These are phyloP conservation scores for Exidia glandulosa DNA, from an alignment of 768 basidiomycete genomes.

Conservation along the genomic window DNA sequence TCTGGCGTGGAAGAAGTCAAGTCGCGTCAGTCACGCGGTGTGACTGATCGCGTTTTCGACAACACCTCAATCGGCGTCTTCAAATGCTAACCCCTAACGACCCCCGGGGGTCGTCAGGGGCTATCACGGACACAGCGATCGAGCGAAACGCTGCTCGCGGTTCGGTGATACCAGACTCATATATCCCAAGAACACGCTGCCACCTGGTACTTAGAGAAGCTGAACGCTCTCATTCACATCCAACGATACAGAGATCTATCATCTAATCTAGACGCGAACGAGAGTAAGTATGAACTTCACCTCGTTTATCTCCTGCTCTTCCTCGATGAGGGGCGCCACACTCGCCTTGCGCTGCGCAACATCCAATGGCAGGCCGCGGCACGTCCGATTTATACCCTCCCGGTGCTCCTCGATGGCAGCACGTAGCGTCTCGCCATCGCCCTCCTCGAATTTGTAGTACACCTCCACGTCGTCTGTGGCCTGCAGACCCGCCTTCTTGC, in stretches of 20 bases:
- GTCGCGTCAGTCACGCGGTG: too few species aligned
- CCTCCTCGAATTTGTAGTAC: constrained; percentile 71
- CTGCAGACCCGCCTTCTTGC: constrained; percentile 92
- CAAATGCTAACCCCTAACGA: too few species aligned
- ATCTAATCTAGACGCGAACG: constrained; percentile 33
- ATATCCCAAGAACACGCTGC: neutral
- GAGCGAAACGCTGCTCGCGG: too few species aligned
- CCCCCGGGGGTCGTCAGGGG: too few species aligned
- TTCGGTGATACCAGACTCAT: neutral
- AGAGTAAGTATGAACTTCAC: constrained; percentile 65
- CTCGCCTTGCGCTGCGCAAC: constrained; percentile 40
- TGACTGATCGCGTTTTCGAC: too few species aligned
- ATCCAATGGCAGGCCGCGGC: constrained; percentile 59
- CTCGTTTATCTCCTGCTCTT: constrained; percentile 80
- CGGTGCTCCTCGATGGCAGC: constrained; percentile 54
- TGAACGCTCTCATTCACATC: neutral
- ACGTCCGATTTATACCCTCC: constrained; percentile 61
- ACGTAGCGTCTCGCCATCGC: constrained; percentile 47
- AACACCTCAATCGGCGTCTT: too few species aligned
- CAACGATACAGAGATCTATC: neutral
- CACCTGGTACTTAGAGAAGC: neutral
- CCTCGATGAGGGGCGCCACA: constrained; percentile 53
- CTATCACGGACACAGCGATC: too few species aligned
- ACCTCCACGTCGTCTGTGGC: constrained; percentile 89
- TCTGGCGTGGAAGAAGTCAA: too few species aligned